Percentiles rank a stretch among this genome's conserved stretches.
These are phyloP conservation scores for Vitis amurensis DNA, from an alignment of 164 flowering plant species.

Conservation along the genomic window DNA sequence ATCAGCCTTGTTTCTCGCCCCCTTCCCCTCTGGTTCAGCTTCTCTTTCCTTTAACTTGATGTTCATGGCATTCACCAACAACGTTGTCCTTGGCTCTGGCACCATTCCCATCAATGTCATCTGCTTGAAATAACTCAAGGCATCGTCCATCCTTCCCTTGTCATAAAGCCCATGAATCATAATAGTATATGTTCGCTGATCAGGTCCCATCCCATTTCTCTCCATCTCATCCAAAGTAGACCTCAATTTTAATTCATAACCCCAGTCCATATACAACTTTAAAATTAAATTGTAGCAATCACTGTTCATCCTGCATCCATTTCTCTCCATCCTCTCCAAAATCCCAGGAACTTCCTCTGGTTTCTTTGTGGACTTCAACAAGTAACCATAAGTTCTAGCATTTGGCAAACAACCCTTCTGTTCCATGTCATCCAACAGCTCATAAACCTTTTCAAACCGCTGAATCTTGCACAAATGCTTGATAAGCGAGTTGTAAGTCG, in stretches of 20 bases:
- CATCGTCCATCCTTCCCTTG: constrained; percentile 52
- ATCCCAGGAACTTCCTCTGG: constrained; percentile 57
- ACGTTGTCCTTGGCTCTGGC: constrained; percentile 73
- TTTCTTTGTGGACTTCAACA: constrained; percentile 52
- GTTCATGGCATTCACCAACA: constrained; percentile 55
- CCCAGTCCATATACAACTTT: constrained; percentile 64
- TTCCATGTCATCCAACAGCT: constrained; percentile 80
- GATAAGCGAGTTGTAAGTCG: constrained; percentile 79
- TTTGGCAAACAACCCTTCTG: constrained; percentile 59
- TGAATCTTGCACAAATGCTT: constrained; percentile 77
- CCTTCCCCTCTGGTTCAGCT: neutral
- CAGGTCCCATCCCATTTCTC: constrained; percentile 73
- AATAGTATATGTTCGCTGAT: constrained; percentile 75
- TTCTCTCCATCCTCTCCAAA: constrained; percentile 64
- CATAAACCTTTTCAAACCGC: constrained; percentile 73
- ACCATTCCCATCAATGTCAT: constrained; percentile 78
- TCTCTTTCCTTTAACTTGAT: constrained; percentile 33
- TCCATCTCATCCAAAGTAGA: constrained; percentile 80
- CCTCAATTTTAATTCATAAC: constrained; percentile 36
- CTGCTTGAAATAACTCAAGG: constrained; percentile 51
- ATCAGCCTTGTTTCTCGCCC: neutral
- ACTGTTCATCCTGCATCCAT: constrained; percentile 44
- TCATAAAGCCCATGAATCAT: constrained; percentile 71
- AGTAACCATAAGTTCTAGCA: constrained; percentile 57
- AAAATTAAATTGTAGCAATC: constrained; percentile 71